Evolutionary conservation across 2,329 filamentous ascomycete species (phyloP), one percentile per base, ranked within the genome.

Genomic region (Thielaviopsis punctulata): DNA sequence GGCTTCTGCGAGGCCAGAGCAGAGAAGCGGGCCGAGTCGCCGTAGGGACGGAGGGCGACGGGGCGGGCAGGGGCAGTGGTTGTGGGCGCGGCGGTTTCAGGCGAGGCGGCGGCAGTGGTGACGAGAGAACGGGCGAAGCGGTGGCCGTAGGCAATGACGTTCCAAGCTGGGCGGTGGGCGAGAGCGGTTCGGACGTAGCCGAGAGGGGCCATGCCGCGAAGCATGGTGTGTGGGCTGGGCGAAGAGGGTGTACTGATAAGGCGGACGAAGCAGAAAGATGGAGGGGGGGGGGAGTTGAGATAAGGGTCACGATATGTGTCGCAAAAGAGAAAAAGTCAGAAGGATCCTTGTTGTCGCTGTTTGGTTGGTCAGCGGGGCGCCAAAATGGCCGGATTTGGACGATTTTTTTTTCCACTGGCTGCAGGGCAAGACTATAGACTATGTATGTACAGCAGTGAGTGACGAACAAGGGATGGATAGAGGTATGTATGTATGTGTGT

Each of bases 151-250:
- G 47, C 27, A 18, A 53, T 49, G 13, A 53, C 19, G 18, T 36
- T 49, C 52, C 52, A 53, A 12, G 52, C 46, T 12, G 52, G 52
- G 18, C 52, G 52, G 33, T 53, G 46, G 36, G 47, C 47, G 9
- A 53, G 12, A n/a, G 52, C 52, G 27, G 24, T 41, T 19, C 47
- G 47, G 39, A 33, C 27, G 18, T 27, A 27, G 19, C 47, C 47
- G 47, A 49, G 39, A 30, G 27, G 30, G 13, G 47, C 47, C 27
- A 49, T 36, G 47, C 47, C 39, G 47, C 27, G 47, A 30, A 36
- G 47, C 47, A 49, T 49, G 15, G 47, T 49, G 44, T 18, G 21
- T 24, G 8, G 46, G 25, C 5, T 27, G 46, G 25, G 25, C 3
- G 24, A 13, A 13, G 25, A 3, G n/a, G n/a, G n/a, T n/a, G n/a